These are phyloP conservation scores for Endocarpon pusillum DNA, from an alignment of 495 filamentous ascomycete species.

Conservation along the genomic window DNA sequence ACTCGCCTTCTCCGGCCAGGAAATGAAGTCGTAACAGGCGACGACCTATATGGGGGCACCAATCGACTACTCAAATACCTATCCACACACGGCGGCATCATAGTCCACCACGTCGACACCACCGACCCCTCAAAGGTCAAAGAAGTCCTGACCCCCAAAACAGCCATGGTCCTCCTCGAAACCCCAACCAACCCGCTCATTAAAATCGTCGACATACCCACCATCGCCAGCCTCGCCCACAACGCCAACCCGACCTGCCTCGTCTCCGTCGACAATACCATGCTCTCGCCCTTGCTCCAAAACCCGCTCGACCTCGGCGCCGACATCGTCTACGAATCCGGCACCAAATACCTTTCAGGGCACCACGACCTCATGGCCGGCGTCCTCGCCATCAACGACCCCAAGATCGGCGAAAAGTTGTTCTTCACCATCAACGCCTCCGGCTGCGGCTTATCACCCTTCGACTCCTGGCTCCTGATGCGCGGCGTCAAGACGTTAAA, in stretches of 20 bases:
- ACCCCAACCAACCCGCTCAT: conserved; percentile 95
- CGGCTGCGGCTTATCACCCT: conserved; percentile 82
- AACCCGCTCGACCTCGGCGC: conserved; percentile 89
- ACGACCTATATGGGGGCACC: conserved; percentile 92
- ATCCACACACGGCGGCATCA: conserved; percentile 66
- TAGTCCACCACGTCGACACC: conserved; percentile 93
- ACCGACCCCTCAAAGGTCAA: conserved; percentile 52
- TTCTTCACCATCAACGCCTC: conserved; percentile 94
- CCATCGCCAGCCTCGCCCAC: conserved; percentile 59
- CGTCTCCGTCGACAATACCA: conserved; percentile 92
- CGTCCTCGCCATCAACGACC: conserved; percentile 76
- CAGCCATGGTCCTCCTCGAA: conserved; percentile 89
- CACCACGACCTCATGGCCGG: conserved; percentile 99
- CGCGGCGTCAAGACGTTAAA: conserved; percentile 89
- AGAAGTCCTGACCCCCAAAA: conserved; percentile 55
- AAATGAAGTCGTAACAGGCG: conserved; percentile 91
- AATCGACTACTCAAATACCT: conserved; percentile 88
- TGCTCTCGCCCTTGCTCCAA: conserved; percentile 84
- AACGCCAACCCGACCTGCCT: conserved; percentile 63
- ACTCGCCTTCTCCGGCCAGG: conserved; percentile 84
- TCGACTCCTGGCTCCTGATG: conserved; percentile 90
- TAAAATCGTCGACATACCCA: conserved; percentile 84
- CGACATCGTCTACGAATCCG: conserved; percentile 92
- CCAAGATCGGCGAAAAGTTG: conserved; percentile 65
- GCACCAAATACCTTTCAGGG: conserved; percentile 93